phyloP scores from a whole-genome alignment of 2,329 filamentous ascomycete species.

The Fusarium xylarioides region DNA sequence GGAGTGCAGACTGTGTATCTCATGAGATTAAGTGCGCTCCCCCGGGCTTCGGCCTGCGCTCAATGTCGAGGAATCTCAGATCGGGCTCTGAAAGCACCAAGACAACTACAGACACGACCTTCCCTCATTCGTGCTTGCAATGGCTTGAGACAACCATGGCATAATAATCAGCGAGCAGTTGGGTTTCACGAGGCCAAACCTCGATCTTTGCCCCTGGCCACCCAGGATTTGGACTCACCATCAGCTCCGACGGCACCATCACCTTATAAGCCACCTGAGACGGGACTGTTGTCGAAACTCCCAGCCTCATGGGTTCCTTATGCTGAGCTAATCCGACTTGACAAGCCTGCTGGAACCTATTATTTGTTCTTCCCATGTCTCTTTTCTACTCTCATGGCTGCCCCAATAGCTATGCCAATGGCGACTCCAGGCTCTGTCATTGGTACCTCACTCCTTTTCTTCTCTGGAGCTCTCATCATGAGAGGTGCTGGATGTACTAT shows the following conservation, averaged over 20 bases:
- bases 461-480: constrained; percentile 82
- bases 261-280: constrained; percentile 74
- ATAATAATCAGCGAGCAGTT: constrained; percentile 24
- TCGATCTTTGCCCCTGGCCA: constrained; percentile 23
- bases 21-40: constrained; percentile 38
- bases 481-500: constrained; percentile 88
- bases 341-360: constrained; percentile 83
- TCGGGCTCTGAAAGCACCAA: constrained; percentile 10
- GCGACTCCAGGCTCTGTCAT: constrained; percentile 68
- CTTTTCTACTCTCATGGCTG: constrained; percentile 84
- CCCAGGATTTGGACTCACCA: constrained; percentile 21
- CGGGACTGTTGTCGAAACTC: constrained; percentile 74
- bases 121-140: constrained; percentile 7
- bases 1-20: constrained; percentile 9
- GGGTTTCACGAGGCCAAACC: constrained; percentile 40
- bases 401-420: constrained; percentile 71
- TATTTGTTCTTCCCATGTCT: constrained; percentile 88
- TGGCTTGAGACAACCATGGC: constrained; percentile 12
- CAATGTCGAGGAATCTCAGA: constrained; percentile 30
- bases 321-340: constrained; percentile 80
- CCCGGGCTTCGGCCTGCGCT: constrained; percentile 38
- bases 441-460: constrained; percentile 74
- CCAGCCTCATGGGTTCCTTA: constrained; percentile 80
- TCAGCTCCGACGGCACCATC: constrained; percentile 10
- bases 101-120: constrained; percentile 8